Conservation (phyloP, 1,139 yeast species). For the Hyphopichia khmerensis region DNA sequence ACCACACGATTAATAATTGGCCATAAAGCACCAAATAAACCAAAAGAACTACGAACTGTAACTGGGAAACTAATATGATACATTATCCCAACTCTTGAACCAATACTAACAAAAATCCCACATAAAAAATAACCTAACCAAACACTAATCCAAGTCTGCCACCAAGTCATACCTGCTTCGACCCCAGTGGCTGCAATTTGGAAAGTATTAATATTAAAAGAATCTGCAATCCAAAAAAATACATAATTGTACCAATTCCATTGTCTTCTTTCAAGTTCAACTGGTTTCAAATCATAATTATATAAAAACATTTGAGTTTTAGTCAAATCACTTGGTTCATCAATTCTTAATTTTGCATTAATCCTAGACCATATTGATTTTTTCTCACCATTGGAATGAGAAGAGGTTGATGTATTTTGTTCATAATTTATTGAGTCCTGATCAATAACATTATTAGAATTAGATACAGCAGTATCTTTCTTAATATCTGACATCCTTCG, state of each 20-base stretch:
- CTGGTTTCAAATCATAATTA: slow-evolving; percentile 77
- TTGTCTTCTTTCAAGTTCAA: slow-evolving; percentile 61
- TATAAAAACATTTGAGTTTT: slow-evolving; percentile 58
- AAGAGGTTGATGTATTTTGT: neutral
- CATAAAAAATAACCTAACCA: slow-evolving; percentile 70
- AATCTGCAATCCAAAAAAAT: slow-evolving; percentile 83
- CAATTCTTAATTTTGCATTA: slow-evolving; percentile 17
- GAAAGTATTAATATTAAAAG: slow-evolving; percentile 87
- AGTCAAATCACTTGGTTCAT: slow-evolving; percentile 34
- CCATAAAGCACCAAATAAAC: slow-evolving; percentile 78
- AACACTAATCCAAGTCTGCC: slow-evolving; percentile 86
- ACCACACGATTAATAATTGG: slow-evolving; percentile 78
- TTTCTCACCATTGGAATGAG: neutral
- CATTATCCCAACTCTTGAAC: slow-evolving; percentile 70
- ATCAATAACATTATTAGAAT: slow-evolving; percentile 1
- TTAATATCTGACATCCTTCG: neutral
- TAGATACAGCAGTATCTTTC: slow-evolving; percentile 3
- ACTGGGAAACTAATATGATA: slow-evolving; percentile 82
- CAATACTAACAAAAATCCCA: slow-evolving; percentile 59
- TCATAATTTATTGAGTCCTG: neutral
- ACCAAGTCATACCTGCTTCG: slow-evolving; percentile 73
- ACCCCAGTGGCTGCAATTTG: slow-evolving; percentile 84
- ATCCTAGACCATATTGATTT: slow-evolving; percentile 15
- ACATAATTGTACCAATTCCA: slow-evolving; percentile 84
- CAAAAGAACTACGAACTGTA: slow-evolving; percentile 70